Conservation (phyloP, 2,329 filamentous ascomycete genomes). For the Grosmannia clavigera region DNA sequence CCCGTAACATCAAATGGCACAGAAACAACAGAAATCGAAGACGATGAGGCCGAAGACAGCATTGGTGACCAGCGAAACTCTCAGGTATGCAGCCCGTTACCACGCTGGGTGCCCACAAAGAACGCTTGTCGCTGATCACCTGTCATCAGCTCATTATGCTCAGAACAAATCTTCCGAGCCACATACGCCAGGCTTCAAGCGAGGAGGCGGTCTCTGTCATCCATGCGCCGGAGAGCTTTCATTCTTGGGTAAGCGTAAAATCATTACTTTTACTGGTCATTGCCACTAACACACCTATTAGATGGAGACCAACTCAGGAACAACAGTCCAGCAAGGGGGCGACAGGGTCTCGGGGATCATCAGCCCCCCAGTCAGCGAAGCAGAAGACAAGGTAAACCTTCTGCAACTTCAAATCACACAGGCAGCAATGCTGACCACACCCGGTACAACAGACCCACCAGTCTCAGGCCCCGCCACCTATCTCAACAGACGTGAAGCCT, state of each 20-base stretch:
- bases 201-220: constrained; percentile 85
- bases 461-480: constrained; percentile 45
- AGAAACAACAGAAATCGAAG: constrained; percentile 72
- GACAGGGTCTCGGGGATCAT: constrained; percentile 21
- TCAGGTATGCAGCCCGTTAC: constrained; percentile 7
- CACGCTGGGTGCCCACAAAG: too few relatives aligned
- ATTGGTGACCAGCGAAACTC: constrained; percentile 8
- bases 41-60: constrained; percentile 36
- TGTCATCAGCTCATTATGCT: constrained; percentile 35
- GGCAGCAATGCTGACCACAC: background rate
- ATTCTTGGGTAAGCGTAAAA: constrained; percentile 52
- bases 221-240: constrained; percentile 75
- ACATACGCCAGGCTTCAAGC: constrained; percentile 45
- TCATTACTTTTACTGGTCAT: background rate
- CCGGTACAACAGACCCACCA: background rate
- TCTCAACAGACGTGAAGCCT: constrained; percentile 63
- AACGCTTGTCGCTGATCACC: background rate
- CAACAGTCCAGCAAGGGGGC: too few relatives aligned
- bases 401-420: background rate
- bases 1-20: constrained; percentile 80
- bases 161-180: constrained; percentile 43
- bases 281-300: constrained; percentile 2
- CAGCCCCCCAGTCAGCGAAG: constrained; percentile 22
- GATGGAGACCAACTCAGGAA: background rate
- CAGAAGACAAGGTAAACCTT: constrained; percentile 23